Conservation (phyloP, 2,329 filamentous ascomycete genomes). For the Stemphylium beticola region DNA sequence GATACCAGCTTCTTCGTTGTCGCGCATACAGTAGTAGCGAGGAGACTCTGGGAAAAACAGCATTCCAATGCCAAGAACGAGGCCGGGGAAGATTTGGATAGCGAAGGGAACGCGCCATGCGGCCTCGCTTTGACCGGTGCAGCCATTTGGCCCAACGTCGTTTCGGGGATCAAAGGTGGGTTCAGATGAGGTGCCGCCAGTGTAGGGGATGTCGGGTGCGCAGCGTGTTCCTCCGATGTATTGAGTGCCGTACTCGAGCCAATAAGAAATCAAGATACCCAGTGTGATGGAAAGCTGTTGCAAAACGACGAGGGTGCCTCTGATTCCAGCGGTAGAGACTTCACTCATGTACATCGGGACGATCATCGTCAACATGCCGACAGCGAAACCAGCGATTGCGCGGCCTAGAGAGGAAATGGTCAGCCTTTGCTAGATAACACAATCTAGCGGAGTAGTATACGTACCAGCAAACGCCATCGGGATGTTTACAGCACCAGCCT, state of each 20-base stretch:
- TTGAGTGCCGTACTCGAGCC: constrained; percentile 29
- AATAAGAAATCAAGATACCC: constrained; percentile 28
- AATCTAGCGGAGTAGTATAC: background rate
- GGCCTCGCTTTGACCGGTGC: constrained; percentile 45
- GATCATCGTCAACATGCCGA: constrained; percentile 33
- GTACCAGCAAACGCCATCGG: constrained; percentile 25
- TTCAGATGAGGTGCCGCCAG: constrained; percentile 49
- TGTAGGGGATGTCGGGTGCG: constrained; percentile 56
- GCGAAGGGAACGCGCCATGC: constrained; percentile 72
- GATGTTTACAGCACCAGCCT: constrained; percentile 27
- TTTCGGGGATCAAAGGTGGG: constrained; percentile 47
- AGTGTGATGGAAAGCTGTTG: constrained; percentile 30
- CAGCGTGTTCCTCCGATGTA: constrained; percentile 47
- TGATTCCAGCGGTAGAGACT: constrained; percentile 24
- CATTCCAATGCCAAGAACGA: constrained; percentile 72
- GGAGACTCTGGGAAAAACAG: constrained; percentile 36
- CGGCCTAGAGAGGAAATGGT: constrained; percentile 11
- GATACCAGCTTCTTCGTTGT: constrained; percentile 53
- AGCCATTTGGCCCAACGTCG: constrained; percentile 28
- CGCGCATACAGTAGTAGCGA: constrained; percentile 38
- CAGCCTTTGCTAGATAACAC: background rate
- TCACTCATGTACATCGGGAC: constrained; percentile 34
- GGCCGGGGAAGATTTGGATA: constrained; percentile 78
- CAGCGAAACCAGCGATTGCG: constrained; percentile 26
- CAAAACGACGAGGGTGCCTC: constrained; percentile 30